phyloP scores from a whole-genome alignment of 805 yeast species.

The Candida quercuum region DNA sequence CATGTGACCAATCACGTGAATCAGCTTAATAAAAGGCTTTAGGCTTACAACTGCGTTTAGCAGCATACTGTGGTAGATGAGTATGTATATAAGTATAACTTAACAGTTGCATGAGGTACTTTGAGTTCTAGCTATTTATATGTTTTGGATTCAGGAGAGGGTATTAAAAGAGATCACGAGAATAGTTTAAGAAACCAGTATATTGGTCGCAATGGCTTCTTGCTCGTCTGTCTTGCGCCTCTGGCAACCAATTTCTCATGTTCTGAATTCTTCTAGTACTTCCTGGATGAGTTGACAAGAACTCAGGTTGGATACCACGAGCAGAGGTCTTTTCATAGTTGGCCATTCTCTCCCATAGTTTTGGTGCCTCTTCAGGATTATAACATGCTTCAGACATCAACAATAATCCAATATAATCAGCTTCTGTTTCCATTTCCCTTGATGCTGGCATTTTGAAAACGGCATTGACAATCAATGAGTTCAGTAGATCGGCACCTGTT shows the following conservation, averaged over 20 bases:
- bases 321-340: conserved; percentile 35
- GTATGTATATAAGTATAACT: too few relatives aligned
- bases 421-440: conserved; percentile 92
- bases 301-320: conserved; percentile 41
- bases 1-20: too few relatives aligned
- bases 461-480: conserved; percentile 48
- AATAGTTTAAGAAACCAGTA: conserved; percentile 9
- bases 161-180: too few relatives aligned
- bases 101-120: too few relatives aligned
- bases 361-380: conserved; percentile 67
- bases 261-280: conserved; percentile 65
- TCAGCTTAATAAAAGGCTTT: too few relatives aligned
- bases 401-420: conserved; percentile 91
- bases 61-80: too few relatives aligned
- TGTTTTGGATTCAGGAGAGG: too few relatives aligned
- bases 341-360: conserved; percentile 81
- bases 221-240: conserved; percentile 25
- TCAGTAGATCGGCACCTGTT: conserved; percentile 54
- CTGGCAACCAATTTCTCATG: conserved; percentile 63
- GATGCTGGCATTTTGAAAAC: conserved; percentile 76
- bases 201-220: conserved; percentile 10
- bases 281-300: conserved; percentile 87
- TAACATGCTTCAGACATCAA: conserved; percentile 89
- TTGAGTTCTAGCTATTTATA: too few relatives aligned
- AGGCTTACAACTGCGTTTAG: too few relatives aligned